phyloP scores from a whole-genome alignment of 1,284 basidiomycete species.

The Leccinum pseudoinsigne region DNA sequence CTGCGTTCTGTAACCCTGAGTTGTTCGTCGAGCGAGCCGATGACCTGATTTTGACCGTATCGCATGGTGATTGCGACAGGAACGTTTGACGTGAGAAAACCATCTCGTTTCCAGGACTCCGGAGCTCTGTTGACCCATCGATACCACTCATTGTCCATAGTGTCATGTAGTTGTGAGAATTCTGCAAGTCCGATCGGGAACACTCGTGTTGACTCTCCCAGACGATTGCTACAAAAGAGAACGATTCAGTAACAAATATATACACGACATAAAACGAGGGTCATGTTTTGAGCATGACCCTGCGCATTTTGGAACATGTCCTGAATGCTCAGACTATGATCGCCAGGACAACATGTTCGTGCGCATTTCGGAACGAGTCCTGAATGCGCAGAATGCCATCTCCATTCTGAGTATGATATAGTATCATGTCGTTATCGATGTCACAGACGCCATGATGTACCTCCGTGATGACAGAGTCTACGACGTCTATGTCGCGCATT shows the following conservation, averaged over 20 bases:
- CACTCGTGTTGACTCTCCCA: not conserved
- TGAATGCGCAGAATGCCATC: too few species aligned
- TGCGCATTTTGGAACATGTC: too few species aligned
- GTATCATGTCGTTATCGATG: too few species aligned
- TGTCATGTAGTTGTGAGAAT: not conserved
- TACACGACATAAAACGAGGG: too few species aligned
- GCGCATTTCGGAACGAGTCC: too few species aligned
- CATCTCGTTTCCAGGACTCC: fast-evolving
- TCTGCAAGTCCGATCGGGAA: not conserved
- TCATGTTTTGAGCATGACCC: too few species aligned
- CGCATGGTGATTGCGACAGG: not conserved
- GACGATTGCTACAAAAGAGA: not conserved
- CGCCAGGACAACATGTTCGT: too few species aligned
- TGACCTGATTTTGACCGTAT: not conserved
- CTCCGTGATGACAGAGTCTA: too few species aligned
- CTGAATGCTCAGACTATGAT: too few species aligned
- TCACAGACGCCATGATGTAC: too few species aligned
- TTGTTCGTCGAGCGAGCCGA: not conserved
- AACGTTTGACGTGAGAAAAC: not conserved
- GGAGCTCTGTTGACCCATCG: not conserved
- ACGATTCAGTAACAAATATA: too few species aligned
- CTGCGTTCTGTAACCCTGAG: not conserved
- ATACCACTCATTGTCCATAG: not conserved
- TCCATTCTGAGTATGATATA: too few species aligned
- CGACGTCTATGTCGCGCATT: not conserved